Percentiles rank a stretch among this genome's conserved stretches.
Evolutionary conservation across 1,284 basidiomycete species (phyloP).

Genomic region (Apiotrichum mycotoxinovorans): DNA sequence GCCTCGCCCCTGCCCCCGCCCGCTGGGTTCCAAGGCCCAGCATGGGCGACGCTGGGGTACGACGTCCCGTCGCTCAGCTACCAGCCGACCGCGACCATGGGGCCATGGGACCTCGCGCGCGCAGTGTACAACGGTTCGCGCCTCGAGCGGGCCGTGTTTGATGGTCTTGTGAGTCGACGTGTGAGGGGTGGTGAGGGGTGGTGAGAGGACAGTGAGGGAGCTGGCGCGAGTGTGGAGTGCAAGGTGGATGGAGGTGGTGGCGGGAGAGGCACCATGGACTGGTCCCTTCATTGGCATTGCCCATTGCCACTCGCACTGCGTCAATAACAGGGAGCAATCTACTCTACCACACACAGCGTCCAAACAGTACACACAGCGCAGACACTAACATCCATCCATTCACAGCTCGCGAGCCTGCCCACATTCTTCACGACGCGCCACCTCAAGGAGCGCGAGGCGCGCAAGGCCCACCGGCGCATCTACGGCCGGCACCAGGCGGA

Average conservation of each 20-base stretch:
- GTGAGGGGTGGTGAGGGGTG: neutral
- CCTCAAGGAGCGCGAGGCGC: slow-evolving; percentile 2
- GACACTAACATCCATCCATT: too few species aligned
- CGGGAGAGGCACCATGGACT: too few species aligned
- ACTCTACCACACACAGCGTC: too few species aligned
- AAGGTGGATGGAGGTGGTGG: too few species aligned
- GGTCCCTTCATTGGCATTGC: too few species aligned
- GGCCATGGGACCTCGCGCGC: slow-evolving; percentile 39
- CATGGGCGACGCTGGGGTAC: slow-evolving; percentile 22
- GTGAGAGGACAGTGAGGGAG: neutral
- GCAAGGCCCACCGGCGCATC: slow-evolving; percentile 33
- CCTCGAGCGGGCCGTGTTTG: slow-evolving; percentile 42
- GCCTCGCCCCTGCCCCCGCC: too few species aligned
- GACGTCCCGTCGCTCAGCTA: slow-evolving; percentile 29
- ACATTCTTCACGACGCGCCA: slow-evolving; percentile 1
- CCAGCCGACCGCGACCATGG: slow-evolving; percentile 33
- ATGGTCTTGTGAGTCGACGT: slow-evolving; percentile 34
- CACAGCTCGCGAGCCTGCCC: neutral
- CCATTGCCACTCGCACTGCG: too few species aligned
- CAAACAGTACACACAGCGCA: too few species aligned
- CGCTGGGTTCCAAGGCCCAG: neutral
- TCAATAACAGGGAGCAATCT: too few species aligned
- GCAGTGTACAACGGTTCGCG: neutral
- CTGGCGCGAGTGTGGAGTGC: too few species aligned
- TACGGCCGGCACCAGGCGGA: slow-evolving; percentile 27